These are phyloP conservation scores for Chlorella vulgaris DNA, from an alignment of 139 green algal species.

Conservation along the genomic window DNA sequence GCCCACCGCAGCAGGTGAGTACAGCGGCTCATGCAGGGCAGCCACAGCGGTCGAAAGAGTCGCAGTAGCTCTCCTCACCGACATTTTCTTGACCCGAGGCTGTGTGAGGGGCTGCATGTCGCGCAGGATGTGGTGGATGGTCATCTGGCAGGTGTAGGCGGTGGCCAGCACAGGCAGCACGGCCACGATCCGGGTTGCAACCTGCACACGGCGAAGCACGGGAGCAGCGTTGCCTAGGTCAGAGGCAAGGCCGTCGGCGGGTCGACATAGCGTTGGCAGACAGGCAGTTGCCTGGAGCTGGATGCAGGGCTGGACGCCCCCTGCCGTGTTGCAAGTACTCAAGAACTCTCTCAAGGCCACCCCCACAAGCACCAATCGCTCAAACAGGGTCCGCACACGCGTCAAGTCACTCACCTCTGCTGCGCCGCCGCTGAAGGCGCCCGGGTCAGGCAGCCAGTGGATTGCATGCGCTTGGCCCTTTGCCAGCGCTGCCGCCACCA, in stretches of 20 bases:
- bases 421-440: neutral
- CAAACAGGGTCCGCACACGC: no score
- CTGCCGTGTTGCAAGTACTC: no score
- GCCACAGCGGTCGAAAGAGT: neutral
- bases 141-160: constrained; percentile 43
- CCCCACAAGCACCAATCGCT: no score
- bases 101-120: constrained; percentile 30
- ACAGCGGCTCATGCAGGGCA: neutral
- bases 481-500: neutral
- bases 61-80: constrained; percentile 3
- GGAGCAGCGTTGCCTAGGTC: neutral
- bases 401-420: no score
- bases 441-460: constrained; percentile 12
- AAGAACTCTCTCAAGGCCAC: no score
- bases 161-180: constrained; percentile 32
- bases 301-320: no score
- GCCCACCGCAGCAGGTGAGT: neutral
- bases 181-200: constrained; percentile 18
- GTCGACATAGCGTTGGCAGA: no score
- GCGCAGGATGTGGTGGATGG: constrained; percentile 20
- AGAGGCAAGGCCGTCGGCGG: neutral
- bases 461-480: neutral
- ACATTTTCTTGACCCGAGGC: neutral
- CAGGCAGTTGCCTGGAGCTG: no score
- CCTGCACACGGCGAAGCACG: neutral